These are phyloP conservation scores for Gossypium rotundifolium DNA, from an alignment of 345 rosid species.

Conservation along the genomic window DNA sequence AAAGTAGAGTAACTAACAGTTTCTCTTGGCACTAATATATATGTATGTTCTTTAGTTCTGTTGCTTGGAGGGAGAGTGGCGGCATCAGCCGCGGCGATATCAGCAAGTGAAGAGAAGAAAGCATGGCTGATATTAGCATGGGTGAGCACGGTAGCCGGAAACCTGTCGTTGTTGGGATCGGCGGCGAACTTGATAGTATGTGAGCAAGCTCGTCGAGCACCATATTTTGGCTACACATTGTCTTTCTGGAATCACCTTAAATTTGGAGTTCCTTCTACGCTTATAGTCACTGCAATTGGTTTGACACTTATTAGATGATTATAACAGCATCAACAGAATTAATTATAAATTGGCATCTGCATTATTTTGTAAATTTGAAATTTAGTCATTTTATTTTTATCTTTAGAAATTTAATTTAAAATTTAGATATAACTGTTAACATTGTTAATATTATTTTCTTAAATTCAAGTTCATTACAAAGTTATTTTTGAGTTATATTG, in stretches of 20 bases:
- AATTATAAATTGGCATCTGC: too few species aligned
- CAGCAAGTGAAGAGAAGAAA: conserved; percentile 56
- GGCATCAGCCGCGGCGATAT: conserved; percentile 56
- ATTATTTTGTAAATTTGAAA: too few species aligned
- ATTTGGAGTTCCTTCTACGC: conserved; percentile 75
- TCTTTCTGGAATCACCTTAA: conserved; percentile 69
- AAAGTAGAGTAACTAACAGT: too few species aligned
- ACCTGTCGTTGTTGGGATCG: conserved; percentile 75
- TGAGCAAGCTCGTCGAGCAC: conserved; percentile 68
- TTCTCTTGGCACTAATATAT: too few species aligned
- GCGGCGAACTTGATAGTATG: conserved; percentile 89
- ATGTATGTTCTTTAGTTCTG: conserved; percentile 36
- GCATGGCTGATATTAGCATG: conserved; percentile 82
- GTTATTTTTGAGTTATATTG: too few species aligned
- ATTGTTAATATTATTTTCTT: too few species aligned
- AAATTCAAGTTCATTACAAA: too few species aligned
- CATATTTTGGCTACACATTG: conserved; percentile 42
- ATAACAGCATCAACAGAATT: neutral
- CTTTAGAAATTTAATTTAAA: too few species aligned
- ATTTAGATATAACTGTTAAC: too few species aligned
- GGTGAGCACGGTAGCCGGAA: conserved; percentile 86
- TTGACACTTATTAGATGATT: conserved; percentile 42
- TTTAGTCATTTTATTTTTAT: too few species aligned
- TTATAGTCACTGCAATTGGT: conserved; percentile 62
- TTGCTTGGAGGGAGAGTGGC: conserved; percentile 71